A percentile compares a stretch with the other conserved stretches of the same genome.
Evolutionary conservation across 2,329 filamentous ascomycete species (phyloP).

Genomic region (Colletotrichum tropicicola): DNA sequence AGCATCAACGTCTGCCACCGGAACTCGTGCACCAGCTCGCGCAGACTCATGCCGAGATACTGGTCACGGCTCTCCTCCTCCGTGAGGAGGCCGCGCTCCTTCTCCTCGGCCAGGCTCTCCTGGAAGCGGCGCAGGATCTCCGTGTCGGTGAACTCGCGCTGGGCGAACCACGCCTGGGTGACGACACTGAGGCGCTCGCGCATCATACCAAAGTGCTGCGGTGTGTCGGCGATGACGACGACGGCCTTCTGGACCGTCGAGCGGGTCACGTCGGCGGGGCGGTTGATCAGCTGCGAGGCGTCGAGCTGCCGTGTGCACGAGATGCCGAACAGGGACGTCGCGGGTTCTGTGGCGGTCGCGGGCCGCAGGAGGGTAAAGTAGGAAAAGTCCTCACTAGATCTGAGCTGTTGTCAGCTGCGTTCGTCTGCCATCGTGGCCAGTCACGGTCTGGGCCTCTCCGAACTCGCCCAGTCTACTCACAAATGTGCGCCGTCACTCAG

Average conservation of each 20-base stretch:
- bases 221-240: constrained; percentile 91
- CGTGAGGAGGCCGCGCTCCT: constrained; percentile 62
- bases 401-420: constrained; percentile 43
- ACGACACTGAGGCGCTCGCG: constrained; percentile 90
- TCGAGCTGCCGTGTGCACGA: constrained; percentile 94
- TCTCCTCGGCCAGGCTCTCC: constrained; percentile 81
- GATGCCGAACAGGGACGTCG: constrained; percentile 93
- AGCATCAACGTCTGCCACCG: constrained; percentile 93
- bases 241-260: constrained; percentile 98
- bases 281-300: constrained; percentile 77
- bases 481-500: constrained; percentile 95
- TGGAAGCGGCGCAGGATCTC: constrained; percentile 93
- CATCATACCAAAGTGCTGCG: constrained; percentile 89
- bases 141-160: constrained; percentile 89
- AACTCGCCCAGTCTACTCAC: constrained; percentile 58
- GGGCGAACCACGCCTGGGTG: constrained; percentile 95
- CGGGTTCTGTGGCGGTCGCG: constrained; percentile 60
- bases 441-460: neutral
- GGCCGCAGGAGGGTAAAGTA: constrained; percentile 91
- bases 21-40: constrained; percentile 94
- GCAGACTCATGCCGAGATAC: constrained; percentile 86
- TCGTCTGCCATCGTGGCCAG: neutral
- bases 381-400: constrained; percentile 93
- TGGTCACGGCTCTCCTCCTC: constrained; percentile 82
- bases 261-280: constrained; percentile 90